phyloP scores from a whole-genome alignment of 805 yeast genomes.

The Candida michaelii region DNA sequence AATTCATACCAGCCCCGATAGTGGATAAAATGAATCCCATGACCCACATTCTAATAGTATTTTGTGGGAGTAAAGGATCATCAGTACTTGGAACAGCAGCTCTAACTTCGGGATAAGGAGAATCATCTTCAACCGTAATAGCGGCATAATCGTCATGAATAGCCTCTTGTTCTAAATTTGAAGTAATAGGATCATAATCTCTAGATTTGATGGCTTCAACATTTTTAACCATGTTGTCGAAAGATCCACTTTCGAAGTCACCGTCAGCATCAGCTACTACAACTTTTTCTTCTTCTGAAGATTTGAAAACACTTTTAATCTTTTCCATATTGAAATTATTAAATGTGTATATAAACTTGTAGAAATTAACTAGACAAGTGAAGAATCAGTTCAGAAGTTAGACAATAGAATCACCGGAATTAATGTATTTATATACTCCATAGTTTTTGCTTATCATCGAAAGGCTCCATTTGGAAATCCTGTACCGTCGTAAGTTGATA shows the following conservation, averaged over 20 bases:
- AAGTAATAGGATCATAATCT: conserved; percentile 35
- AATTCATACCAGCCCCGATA: conserved; percentile 58
- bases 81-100: conserved; percentile 56
- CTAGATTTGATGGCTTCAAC: conserved; percentile 24
- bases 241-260: conserved; percentile 6
- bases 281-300: conserved; percentile 1
- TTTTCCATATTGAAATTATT: conserved; percentile 10
- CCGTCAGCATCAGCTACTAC: neutral
- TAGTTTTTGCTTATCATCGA: no score
- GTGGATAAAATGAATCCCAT: conserved; percentile 50
- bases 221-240: conserved; percentile 3
- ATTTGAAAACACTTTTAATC: conserved; percentile 5
- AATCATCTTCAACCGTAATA: conserved; percentile 36
- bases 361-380: neutral
- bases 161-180: conserved; percentile 22
- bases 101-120: conserved; percentile 68
- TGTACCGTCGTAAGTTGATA: conserved; percentile 1
- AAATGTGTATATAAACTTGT: neutral
- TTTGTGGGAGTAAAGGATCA: conserved; percentile 48
- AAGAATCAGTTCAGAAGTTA: neutral
- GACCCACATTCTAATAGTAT: conserved; percentile 57
- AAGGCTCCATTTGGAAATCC: neutral
- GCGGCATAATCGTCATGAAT: conserved; percentile 40
- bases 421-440: neutral
- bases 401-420: neutral